Percentiles rank a stretch among this genome's conserved stretches.
These are phyloP conservation scores for Trametes pubescens DNA, from an alignment of 1,284 basidiomycete genomes.

Conservation along the genomic window DNA sequence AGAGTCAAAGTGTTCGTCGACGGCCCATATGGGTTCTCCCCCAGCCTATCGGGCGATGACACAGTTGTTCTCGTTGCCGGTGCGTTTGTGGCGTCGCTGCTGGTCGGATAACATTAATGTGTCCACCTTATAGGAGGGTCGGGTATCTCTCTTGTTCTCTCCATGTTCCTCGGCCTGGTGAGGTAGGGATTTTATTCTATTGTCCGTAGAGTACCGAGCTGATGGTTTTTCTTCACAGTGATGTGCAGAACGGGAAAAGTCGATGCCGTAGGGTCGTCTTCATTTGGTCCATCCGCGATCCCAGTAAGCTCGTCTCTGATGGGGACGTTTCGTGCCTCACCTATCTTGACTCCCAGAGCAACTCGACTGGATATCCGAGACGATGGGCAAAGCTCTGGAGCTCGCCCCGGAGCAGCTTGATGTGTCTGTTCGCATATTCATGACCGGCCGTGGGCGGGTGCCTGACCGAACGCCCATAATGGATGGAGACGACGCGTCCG, in stretches of 20 bases:
- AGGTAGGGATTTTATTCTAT: constrained; percentile 41
- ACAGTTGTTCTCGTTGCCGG: constrained; percentile 59
- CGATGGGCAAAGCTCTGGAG: constrained; percentile 42
- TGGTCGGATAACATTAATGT: neutral
- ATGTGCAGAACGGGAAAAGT: constrained; percentile 38
- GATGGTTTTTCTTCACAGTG: constrained; percentile 23
- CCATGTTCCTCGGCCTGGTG: constrained; percentile 53
- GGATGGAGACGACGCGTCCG: constrained; percentile 12
- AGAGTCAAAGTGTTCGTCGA: constrained; percentile 54
- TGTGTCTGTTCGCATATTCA: constrained; percentile 47
- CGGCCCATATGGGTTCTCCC: constrained; percentile 61
- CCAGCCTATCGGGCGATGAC: constrained; percentile 50
- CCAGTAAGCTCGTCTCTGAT: constrained; percentile 41
- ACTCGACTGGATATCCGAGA: constrained; percentile 49
- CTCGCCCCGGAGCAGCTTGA: constrained; percentile 40
- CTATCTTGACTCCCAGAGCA: constrained; percentile 39
- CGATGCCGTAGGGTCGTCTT: constrained; percentile 48
- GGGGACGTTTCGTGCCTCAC: too few species aligned
- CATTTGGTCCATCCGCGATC: constrained; percentile 53
- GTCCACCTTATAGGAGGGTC: constrained; percentile 50
- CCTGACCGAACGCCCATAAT: constrained; percentile 1
- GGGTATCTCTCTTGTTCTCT: constrained; percentile 57
- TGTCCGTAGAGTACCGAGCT: neutral
- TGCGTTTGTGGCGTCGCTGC: constrained; percentile 29
- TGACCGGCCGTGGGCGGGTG: constrained; percentile 40